phyloP scores from a whole-genome alignment of 257 asterid genomes.

The Coffea eugenioides region DNA sequence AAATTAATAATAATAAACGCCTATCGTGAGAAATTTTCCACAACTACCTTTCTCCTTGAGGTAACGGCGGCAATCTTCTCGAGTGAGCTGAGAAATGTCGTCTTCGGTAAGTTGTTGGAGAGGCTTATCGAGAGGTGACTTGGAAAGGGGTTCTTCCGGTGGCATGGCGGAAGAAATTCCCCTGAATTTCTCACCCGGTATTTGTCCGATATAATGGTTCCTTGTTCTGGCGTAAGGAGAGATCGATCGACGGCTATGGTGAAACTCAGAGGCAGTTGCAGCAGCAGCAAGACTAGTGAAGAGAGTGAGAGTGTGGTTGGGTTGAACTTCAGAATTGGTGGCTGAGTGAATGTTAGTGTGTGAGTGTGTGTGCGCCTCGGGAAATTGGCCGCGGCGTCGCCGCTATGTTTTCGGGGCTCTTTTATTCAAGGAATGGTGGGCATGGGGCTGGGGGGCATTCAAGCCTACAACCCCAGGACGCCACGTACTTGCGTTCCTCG shows the following conservation, averaged over 20 bases:
- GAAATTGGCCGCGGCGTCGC: constrained; percentile 58
- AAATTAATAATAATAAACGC: not conserved
- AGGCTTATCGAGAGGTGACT: constrained; percentile 88
- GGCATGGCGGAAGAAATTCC: constrained; percentile 49
- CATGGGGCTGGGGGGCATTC: constrained; percentile 27
- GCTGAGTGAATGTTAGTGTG: constrained; percentile 23
- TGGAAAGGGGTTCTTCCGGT: constrained; percentile 49
- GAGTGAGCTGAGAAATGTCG: constrained; percentile 98
- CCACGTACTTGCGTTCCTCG: constrained; percentile 44
- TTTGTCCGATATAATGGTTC: not conserved
- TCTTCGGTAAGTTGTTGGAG: constrained; percentile 88
- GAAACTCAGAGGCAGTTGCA: constrained; percentile 13
- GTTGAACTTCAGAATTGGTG: not conserved
- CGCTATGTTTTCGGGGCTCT: constrained; percentile 31
- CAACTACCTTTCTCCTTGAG: constrained; percentile 82
- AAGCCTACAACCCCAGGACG: constrained; percentile 58
- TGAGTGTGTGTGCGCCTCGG: constrained; percentile 29
- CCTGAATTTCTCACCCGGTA: constrained; percentile 32
- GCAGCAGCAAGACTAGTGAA: constrained; percentile 5
- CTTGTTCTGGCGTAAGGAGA: constrained; percentile 9
- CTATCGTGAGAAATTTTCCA: not conserved
- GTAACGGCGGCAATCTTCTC: constrained; percentile 97
- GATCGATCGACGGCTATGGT: constrained; percentile 24
- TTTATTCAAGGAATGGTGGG: constrained; percentile 11
- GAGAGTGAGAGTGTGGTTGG: constrained; percentile 3